phyloP scores from a whole-genome alignment of 2,329 filamentous ascomycete genomes.

The Purpureocillium takamizusanense region DNA sequence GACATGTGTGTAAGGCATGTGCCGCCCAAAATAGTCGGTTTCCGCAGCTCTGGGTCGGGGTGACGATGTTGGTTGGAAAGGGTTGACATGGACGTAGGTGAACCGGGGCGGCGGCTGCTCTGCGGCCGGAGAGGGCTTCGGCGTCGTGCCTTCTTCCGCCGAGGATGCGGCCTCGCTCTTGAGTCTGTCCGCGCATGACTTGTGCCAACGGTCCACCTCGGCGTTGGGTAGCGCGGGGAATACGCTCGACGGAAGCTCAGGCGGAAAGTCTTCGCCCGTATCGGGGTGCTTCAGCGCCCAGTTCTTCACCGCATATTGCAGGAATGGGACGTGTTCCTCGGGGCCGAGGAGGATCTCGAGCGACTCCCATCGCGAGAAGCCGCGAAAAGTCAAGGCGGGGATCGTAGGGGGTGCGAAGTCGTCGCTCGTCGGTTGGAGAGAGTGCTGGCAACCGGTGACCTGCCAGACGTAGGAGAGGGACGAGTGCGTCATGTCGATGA shows the following conservation, averaged over 20 bases:
- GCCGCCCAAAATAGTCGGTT: constrained; percentile 22
- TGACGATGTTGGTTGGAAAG: constrained; percentile 15
- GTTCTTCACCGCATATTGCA: constrained; percentile 70
- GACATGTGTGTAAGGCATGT: constrained; percentile 30
- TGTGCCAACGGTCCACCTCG: constrained; percentile 82
- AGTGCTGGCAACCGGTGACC: constrained; percentile 82
- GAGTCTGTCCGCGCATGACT: constrained; percentile 62
- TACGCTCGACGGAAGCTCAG: constrained; percentile 47
- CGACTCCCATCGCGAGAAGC: constrained; percentile 90
- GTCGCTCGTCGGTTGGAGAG: constrained; percentile 64
- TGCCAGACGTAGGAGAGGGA: constrained; percentile 90
- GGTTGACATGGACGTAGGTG: constrained; percentile 24
- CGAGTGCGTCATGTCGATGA: constrained; percentile 62
- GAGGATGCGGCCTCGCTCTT: constrained; percentile 44
- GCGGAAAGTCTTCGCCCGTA: constrained; percentile 60
- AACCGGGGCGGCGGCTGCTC: constrained; percentile 24
- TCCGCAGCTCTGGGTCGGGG: constrained; percentile 20
- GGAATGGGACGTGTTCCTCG: constrained; percentile 74
- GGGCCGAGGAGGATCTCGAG: constrained; percentile 83
- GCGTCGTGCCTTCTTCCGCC: constrained; percentile 5
- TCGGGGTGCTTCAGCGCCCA: constrained; percentile 70
- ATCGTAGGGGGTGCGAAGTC: constrained; percentile 69
- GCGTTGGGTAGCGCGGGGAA: constrained; percentile 66
- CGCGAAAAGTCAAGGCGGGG: constrained; percentile 72
- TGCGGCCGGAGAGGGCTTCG: constrained; percentile 13